Conservation (phyloP, 129 eudicot species). For the Flaveria brownii region DNA sequence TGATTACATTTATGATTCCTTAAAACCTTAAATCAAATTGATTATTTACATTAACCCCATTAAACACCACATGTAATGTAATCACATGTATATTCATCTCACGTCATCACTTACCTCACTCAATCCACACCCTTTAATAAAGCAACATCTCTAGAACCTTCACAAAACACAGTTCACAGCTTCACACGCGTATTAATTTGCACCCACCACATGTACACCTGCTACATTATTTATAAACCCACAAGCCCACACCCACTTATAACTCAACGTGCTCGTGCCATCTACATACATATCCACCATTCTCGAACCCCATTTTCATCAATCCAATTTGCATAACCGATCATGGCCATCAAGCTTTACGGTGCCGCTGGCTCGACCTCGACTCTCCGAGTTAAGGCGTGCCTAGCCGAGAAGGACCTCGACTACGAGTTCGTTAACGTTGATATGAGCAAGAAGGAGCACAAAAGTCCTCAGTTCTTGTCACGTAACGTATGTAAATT, state of each 20-base stretch:
- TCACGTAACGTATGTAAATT: conserved; percentile 47
- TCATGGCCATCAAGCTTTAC: conserved; percentile 51
- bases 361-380: conserved; percentile 46
- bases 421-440: conserved; percentile 42
- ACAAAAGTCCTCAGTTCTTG: conserved; percentile 42
- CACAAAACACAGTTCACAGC: background rate
- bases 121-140: background rate
- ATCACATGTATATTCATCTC: background rate
- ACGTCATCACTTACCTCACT: background rate
- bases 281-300: background rate
- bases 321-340: background rate
- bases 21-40: too few relatives aligned
- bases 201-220: background rate
- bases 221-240: too few relatives aligned
- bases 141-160: background rate
- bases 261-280: too few relatives aligned
- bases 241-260: too few relatives aligned
- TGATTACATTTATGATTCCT: too few relatives aligned
- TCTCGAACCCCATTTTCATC: background rate
- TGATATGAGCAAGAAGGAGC: conserved; percentile 39
- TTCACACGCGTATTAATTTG: background rate
- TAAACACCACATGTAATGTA: too few relatives aligned
- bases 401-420: conserved; percentile 57
- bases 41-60: too few relatives aligned
- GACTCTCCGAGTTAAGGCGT: conserved; percentile 43